Evolutionary conservation across 768 basidiomycete genomes (phyloP), one percentile per base, ranked within the genome.

Genomic region (Termitomyces bulborhizus): DNA sequence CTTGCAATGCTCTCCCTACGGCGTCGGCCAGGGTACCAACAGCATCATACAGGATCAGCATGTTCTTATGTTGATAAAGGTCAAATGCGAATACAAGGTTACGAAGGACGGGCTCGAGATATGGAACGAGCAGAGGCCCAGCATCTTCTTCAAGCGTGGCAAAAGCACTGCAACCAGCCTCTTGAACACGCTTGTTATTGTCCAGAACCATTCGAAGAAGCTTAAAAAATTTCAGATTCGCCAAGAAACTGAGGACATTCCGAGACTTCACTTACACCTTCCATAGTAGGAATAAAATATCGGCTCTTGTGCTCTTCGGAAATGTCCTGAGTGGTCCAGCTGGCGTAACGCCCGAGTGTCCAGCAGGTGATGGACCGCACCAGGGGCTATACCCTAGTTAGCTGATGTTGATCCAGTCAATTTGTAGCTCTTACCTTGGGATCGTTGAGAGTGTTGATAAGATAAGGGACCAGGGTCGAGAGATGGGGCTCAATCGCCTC

Each of bases 61-160:
- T 87, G 68, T 99, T 99, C 80, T 98, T 98, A 72, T 97, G 95
- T 67, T 99, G 97, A 71, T 99, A 99, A 73, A 97, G 98, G 55
- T 90, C 84, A 71, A 98, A 99, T 1, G 97, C 97, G 60, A 92
- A 85, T 37, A 98, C 95, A 51, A 99, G 78, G 70, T 98, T 98
- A 52, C 90, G 86, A 55, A 99, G 76, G 51, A 99, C 91, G 3
- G 95, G 95, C 63, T 96, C 94, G 15, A 98, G 85, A 73, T 89
- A 98, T 1, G 97, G 97, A 11, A 85, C 88, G 50, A 99, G 83
- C 62, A 90, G 88, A 3, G 79, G 65, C 2, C 93, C 96, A 5
- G 97, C 97, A 68, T 98, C 97, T 69, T 99, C 97, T 69, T 99
- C 97, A 11, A 98, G 81, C 15, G 97, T 98, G 12, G 97, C 97